These are phyloP conservation scores for Xylaria grammica DNA, from an alignment of 495 filamentous ascomycete species.

Conservation along the genomic window DNA sequence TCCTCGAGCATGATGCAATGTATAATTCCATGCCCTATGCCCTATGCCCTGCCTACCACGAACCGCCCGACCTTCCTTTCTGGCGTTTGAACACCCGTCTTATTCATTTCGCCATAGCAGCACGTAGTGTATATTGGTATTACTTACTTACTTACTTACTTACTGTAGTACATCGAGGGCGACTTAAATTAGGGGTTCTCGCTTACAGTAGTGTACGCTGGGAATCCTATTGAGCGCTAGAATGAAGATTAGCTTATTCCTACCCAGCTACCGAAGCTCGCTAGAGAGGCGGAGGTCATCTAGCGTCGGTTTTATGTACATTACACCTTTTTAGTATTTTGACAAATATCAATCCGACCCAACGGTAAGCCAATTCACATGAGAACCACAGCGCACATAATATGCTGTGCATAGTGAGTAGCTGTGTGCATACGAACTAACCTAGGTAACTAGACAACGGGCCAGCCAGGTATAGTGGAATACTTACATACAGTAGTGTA, in stretches of 20 bases:
- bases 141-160: too few species aligned
- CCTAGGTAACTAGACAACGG: too few species aligned
- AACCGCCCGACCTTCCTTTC: constrained; percentile 43
- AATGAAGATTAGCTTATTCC: constrained; percentile 8
- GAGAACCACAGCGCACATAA: background rate
- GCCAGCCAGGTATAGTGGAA: background rate
- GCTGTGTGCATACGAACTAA: background rate
- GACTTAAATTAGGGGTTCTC: background rate
- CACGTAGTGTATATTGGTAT: background rate
- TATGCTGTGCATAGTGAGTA: too few species aligned
- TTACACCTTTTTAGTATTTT: constrained; percentile 1
- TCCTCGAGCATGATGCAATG: constrained; percentile 38
- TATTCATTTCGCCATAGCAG: too few species aligned
- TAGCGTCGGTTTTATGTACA: background rate
- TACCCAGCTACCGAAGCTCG: constrained; percentile 1
- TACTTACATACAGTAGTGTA: background rate
- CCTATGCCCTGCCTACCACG: constrained; percentile 33
- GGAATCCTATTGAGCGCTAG: constrained; percentile 13
- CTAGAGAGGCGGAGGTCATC: background rate
- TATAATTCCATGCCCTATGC: constrained; percentile 32
- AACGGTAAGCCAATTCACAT: background rate
- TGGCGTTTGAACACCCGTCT: constrained; percentile 20
- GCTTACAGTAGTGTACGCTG: constrained; percentile 11
- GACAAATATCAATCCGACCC: constrained; percentile 3
- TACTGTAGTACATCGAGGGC: background rate